phyloP scores from a whole-genome alignment of 2,329 filamentous ascomycete species.

The Clarireedia paspali region DNA sequence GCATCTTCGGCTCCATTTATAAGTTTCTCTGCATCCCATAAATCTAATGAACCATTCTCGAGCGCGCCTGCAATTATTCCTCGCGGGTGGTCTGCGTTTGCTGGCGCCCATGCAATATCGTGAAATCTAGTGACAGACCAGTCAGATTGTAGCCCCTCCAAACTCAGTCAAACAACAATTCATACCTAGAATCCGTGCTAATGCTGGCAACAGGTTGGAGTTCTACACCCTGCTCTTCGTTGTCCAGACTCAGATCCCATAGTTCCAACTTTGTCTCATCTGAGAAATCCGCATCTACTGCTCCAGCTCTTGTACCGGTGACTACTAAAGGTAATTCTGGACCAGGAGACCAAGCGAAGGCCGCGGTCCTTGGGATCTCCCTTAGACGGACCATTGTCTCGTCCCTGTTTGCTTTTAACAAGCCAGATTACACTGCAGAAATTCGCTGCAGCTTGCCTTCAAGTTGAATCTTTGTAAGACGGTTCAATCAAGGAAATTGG shows the following conservation, averaged over 20 bases:
- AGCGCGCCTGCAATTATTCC: slow-evolving; percentile 93
- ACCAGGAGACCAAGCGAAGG: slow-evolving; percentile 93
- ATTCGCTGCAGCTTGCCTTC: slow-evolving; percentile 3
- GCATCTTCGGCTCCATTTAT: slow-evolving; percentile 56
- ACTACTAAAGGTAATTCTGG: slow-evolving; percentile 73
- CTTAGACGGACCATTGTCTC: slow-evolving; percentile 81
- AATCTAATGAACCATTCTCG: slow-evolving; percentile 85
- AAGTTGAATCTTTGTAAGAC: neutral
- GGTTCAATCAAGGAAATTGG: neutral
- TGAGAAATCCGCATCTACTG: slow-evolving; percentile 94
- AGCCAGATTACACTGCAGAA: slow-evolving; percentile 7
- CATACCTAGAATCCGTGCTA: slow-evolving; percentile 80
- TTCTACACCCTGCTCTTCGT: slow-evolving; percentile 67
- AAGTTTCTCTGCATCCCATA: slow-evolving; percentile 81
- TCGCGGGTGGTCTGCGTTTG: slow-evolving; percentile 67
- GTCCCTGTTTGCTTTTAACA: slow-evolving; percentile 9
- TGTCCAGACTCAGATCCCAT: slow-evolving; percentile 86
- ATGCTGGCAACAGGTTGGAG: slow-evolving; percentile 80
- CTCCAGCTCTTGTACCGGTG: slow-evolving; percentile 89
- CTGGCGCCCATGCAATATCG: slow-evolving; percentile 88
- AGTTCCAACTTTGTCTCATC: slow-evolving; percentile 94
- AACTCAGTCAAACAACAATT: neutral
- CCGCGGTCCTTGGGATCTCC: slow-evolving; percentile 93
- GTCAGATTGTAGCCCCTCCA: slow-evolving; percentile 6
- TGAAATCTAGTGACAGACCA: slow-evolving; percentile 64